Base-by-base conservation (phyloP, 208 protist species). In the Leishmania lainsoni region DNA sequence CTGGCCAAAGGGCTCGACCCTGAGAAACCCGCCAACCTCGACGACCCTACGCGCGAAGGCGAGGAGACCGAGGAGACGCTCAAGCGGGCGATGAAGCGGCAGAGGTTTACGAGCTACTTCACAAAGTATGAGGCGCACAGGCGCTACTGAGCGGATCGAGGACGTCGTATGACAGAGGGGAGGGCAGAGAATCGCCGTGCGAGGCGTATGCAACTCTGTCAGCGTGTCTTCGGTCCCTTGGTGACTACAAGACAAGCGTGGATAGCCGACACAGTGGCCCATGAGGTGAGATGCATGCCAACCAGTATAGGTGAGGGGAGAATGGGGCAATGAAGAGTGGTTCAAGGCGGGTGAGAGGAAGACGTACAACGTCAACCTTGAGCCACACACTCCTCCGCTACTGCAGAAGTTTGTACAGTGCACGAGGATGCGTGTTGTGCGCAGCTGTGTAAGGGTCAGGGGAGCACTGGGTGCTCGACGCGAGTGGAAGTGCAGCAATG, bases 111-210 rank as follows among this genome's bases (percentile, higher is more conserved):
- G 4, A 89, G 49, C 39, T 92, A 91, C 83, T 96, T 96, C 83
- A 96, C 90, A 29, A 90, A 90, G 51, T 85, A 86, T 51, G 92
- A 94, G 56, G 86, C 80, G 2, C 92, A 96, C 81, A 94, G 83
- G 75, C 83, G 91, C 4, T 90, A 89, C 54, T 96, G 82, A 78
- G 35, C 20, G 14, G 20, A 14, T 17, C 35, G 65, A 42, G 39
- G 65, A 71, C 65, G 65, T n/a, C 4, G 16, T 22, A 32, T 32
- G 32, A n/a, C 58, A 22, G 22, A 20, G 12, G 63, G 63, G 26
- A 14, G 17, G 10, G 63, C 4, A 16, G 65, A n/a, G 35, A 71
- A 29, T 20, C 12, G 5, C 14, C 9, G 29, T 20, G 32, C 26
- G 22, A 51, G 6, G 68, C 49, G 20, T 48, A 26, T 20, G 20